Percentiles rank a stretch among this genome's conserved stretches.
These are phyloP conservation scores for Sugiyamaella chiloensis DNA, from an alignment of 805 yeast species.

Conservation along the genomic window DNA sequence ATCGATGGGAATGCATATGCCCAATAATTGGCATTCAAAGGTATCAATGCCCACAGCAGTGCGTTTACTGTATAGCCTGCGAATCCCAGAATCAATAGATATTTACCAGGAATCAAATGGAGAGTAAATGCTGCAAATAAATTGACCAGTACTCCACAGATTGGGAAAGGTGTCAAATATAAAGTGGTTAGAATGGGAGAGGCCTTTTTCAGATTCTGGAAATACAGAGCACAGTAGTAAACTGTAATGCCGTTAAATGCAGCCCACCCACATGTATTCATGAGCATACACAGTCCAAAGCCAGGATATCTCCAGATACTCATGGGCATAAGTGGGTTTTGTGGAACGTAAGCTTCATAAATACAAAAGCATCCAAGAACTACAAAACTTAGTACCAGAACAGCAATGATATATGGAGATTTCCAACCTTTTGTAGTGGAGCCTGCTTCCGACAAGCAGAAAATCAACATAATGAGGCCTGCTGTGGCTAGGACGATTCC, in stretches of 20 bases:
- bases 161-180: constrained; percentile 42
- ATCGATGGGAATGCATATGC: constrained; percentile 47
- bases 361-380: constrained; percentile 36
- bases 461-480: constrained; percentile 42
- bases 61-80: constrained; percentile 36
- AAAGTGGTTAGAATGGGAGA: constrained; percentile 43
- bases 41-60: constrained; percentile 43
- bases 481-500: constrained; percentile 43
- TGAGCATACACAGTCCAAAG: constrained; percentile 40
- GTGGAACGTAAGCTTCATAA: constrained; percentile 41
- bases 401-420: constrained; percentile 46
- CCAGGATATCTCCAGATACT: constrained; percentile 39
- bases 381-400: constrained; percentile 39
- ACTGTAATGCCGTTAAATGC: constrained; percentile 40
- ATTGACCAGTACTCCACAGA: constrained; percentile 42
- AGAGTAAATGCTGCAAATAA: constrained; percentile 45
- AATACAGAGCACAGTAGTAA: constrained; percentile 42
- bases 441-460: constrained; percentile 44
- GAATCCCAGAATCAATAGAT: constrained; percentile 38
- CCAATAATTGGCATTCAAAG: constrained; percentile 39
- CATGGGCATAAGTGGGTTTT: constrained; percentile 49
- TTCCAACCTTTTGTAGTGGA: constrained; percentile 43
- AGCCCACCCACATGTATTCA: constrained; percentile 41
- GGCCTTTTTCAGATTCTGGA: constrained; percentile 40
- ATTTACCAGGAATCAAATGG: constrained; percentile 42